Base-by-base conservation (phyloP, 768 basidiomycete species). In the Ephemerocybe angulata region DNA sequence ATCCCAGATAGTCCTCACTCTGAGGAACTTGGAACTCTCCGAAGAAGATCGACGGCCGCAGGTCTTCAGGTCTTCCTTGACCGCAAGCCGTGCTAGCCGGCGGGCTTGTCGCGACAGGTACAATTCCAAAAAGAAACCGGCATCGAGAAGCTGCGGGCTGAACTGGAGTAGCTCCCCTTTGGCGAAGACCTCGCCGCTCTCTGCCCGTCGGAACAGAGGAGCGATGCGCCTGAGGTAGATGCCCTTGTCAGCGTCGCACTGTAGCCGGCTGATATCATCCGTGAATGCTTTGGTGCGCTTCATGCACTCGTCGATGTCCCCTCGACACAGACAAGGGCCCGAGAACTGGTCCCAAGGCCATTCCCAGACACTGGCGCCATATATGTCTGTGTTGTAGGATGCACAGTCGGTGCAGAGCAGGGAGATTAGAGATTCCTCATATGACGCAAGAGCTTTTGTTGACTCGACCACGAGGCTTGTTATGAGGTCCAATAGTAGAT, bases 331-430 rank as follows among this genome's bases (percentile, higher is more conserved):
- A 61, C 82, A 84, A 15, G 76, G 71, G 1, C 79, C 72, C 44
- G 70, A 73, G 52, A 80, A 77, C 52, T 79, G 75, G 41, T 78
- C 76, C 82, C 82, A 84, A 43, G 78, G 72, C 82, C 82, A 84
- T 43, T 77, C 72, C 63, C 77, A 81, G 8, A 82, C 68, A 56
- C 78, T 75, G 28, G 70, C 69, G 1, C 82, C 82, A 57, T 76
- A 83, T 24, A 84, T 78, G 54, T 81, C 78, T 21, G 77, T 65
- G 61, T 82, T 76, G 62, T 79, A 83, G 19, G 74, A 69, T 58
- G 72, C 68, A 64, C 80, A 82, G 54, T 82, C 76, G 30, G 73
- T 61, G 61, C 80, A 82, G 58, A 83, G 73, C 31, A 76, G 64
- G 25, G 66, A 63, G 50, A 72, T 69, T 25, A 78, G 63, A 17